Evolutionary conservation across 1,284 basidiomycete genomes (phyloP), one percentile per base, ranked within the genome.

Genomic region (Pseudozyma sp.): DNA sequence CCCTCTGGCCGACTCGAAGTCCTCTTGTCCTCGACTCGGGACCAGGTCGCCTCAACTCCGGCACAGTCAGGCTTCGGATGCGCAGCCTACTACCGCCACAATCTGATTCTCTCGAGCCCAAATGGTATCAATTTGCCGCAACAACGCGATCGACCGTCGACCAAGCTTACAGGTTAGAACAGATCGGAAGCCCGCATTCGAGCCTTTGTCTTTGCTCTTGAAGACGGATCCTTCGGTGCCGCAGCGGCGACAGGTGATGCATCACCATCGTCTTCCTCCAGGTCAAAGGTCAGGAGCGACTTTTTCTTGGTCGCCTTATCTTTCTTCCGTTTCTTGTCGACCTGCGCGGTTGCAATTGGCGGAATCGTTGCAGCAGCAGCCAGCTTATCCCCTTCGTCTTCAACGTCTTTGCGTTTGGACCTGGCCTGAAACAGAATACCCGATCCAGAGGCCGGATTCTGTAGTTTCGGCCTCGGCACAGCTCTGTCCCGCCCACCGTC

Each of bases 291-390:
- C 33, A 73, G 52, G 46, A 73, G 50, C 17, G 56, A 46, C 37
- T 61, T 68, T 14, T 14, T 40, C 37, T 61, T 63, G 0, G 44
- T 9, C 45, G 29, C 3, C 45, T 61, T 64, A 3, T 60, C 51
- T 50, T 62, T 68, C 50, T 74, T 74, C 2, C 59, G 58, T 52
- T 69, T 68, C 39, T 40, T 47, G 87, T 89, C 50, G 96, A 96
- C 86, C 16, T 34, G 30, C 35, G 16, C 8, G 29, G 30, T 75
- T 92, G 93, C 44, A 94, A 93, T 10, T 37, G 35, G 14, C 3
- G 39, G 2, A 13, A 3, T 16, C 11, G 39, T 16, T 16, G 39
- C 7, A n/a, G 7, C 39, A n/a, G 39, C 39, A 42, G n/a, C 11
- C 40, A 42, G 19, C 19, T 24, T 24, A 8, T 44, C 35, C 89